These are phyloP conservation scores for Globisporangium carolinianum DNA, from an alignment of 352 stramenopile species.

Conservation along the genomic window DNA sequence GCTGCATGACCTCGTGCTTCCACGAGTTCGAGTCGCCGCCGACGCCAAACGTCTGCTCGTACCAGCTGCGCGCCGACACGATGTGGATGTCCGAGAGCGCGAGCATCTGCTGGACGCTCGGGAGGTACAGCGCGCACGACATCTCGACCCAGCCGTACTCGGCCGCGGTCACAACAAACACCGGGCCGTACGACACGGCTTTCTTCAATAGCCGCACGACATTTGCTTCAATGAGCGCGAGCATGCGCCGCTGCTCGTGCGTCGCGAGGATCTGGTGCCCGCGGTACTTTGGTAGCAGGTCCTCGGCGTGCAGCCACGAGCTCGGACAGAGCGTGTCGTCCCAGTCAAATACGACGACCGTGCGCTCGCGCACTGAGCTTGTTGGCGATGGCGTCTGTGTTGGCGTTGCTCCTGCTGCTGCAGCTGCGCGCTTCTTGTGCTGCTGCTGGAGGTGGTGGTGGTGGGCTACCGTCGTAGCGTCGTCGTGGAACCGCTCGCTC, in stretches of 20 bases:
- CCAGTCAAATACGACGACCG: slow-evolving; percentile 85
- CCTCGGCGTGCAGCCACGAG: slow-evolving; percentile 76
- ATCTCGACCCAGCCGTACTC: slow-evolving; percentile 84
- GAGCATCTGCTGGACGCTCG: slow-evolving; percentile 52
- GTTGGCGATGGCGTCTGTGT: neutral
- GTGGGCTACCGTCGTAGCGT: neutral
- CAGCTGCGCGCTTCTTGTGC: neutral
- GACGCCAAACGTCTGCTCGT: slow-evolving; percentile 75
- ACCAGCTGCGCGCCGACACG: slow-evolving; percentile 80
- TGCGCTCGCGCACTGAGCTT: slow-evolving; percentile 57
- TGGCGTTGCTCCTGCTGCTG: slow-evolving; percentile 15
- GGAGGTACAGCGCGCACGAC: slow-evolving; percentile 72
- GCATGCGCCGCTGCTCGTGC: slow-evolving; percentile 44
- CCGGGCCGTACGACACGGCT: slow-evolving; percentile 65
- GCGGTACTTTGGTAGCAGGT: slow-evolving; percentile 74
- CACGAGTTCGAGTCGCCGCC: slow-evolving; percentile 73
- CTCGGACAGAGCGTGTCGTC: slow-evolving; percentile 86
- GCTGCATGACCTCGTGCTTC: slow-evolving; percentile 85
- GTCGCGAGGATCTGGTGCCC: slow-evolving; percentile 62
- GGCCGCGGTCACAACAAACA: slow-evolving; percentile 82
- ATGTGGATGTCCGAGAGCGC: slow-evolving; percentile 79
- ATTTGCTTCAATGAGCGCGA: slow-evolving; percentile 52
- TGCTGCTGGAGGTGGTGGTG: slow-evolving; percentile 1
- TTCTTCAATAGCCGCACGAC: slow-evolving; percentile 63
- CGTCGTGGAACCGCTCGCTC: slow-evolving; percentile 11